Percentiles rank a stretch among this genome's conserved stretches.
These are phyloP conservation scores for Toxicodendron radicans DNA, from an alignment of 345 rosid genomes.

Conservation along the genomic window DNA sequence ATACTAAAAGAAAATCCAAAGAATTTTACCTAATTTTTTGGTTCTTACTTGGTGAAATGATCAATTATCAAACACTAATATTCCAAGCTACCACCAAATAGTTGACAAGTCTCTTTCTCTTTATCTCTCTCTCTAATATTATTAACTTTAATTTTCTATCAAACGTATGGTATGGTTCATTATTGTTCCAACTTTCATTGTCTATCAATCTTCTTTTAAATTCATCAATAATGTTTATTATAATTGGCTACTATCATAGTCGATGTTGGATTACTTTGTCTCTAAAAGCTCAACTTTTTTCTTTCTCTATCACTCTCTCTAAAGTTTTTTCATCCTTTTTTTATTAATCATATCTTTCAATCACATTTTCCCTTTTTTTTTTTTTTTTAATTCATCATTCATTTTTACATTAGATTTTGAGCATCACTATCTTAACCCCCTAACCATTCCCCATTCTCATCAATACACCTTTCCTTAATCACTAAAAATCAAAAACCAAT, in stretches of 20 bases:
- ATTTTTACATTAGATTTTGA: not conserved
- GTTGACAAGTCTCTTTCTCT: not conserved
- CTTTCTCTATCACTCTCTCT: too few species aligned
- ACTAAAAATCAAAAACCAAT: too few species aligned
- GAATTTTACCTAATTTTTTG: not conserved
- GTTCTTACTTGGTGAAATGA: not conserved
- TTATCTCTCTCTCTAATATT: not conserved
- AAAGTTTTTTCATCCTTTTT: slow-evolving; percentile 13
- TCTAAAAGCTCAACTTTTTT: slow-evolving; percentile 24
- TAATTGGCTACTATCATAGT: slow-evolving; percentile 18
- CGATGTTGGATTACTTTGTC: slow-evolving; percentile 29
- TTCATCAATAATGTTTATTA: slow-evolving; percentile 12
- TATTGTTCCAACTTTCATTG: too few species aligned
- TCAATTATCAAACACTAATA: not conserved
- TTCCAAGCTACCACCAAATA: too few species aligned
- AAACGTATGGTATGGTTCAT: too few species aligned
- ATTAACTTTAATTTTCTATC: slow-evolving; percentile 1
- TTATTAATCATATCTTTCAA: slow-evolving; percentile 15
- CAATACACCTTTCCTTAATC: too few species aligned
- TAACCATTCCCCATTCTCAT: not conserved
- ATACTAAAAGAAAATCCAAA: not conserved
- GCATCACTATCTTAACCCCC: not conserved
- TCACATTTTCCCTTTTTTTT: not conserved
- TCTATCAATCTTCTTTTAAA: slow-evolving; percentile 24
- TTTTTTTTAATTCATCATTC: slow-evolving; percentile 2